These are phyloP conservation scores for Schizonepeta tenuifolia DNA, from an alignment of 257 asterid genomes.

Conservation along the genomic window DNA sequence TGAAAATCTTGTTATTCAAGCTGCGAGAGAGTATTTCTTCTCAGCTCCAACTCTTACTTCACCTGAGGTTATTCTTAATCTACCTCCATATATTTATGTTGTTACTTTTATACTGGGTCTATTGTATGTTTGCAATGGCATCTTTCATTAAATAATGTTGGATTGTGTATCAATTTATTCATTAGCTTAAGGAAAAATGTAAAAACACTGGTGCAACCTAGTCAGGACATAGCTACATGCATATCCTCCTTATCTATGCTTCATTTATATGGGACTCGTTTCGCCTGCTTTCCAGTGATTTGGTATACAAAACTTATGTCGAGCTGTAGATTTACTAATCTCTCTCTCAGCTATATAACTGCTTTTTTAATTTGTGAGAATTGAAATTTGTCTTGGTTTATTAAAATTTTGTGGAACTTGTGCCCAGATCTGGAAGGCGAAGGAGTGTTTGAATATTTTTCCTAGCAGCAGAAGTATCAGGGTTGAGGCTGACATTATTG, in stretches of 20 bases:
- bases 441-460: conserved; percentile 89
- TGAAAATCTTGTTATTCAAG: conserved; percentile 94
- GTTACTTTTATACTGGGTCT: conserved; percentile 8
- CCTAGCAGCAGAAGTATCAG: conserved; percentile 85
- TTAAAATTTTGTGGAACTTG: conserved; percentile 27
- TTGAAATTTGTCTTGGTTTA: conserved; percentile 12
- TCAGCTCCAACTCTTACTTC: conserved; percentile 96
- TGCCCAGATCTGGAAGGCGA: conserved; percentile 94
- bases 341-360: conserved; percentile 21
- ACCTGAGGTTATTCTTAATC: conserved; percentile 69
- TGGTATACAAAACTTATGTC: conserved; percentile 15
- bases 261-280: conserved; percentile 22
- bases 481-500: conserved; percentile 84
- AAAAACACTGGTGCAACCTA: background rate
- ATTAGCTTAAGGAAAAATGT: conserved; percentile 9
- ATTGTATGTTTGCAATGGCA: conserved; percentile 5
- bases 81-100: conserved; percentile 25
- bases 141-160: conserved; percentile 22
- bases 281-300: conserved; percentile 19
- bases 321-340: conserved; percentile 2
- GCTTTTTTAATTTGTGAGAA: conserved; percentile 15
- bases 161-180: background rate
- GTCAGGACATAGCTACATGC: conserved; percentile 19
- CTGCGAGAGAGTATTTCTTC: conserved; percentile 96
- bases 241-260: background rate